These are phyloP conservation scores for Eucalyptus marginata DNA, from an alignment of 345 rosid genomes.

Conservation along the genomic window DNA sequence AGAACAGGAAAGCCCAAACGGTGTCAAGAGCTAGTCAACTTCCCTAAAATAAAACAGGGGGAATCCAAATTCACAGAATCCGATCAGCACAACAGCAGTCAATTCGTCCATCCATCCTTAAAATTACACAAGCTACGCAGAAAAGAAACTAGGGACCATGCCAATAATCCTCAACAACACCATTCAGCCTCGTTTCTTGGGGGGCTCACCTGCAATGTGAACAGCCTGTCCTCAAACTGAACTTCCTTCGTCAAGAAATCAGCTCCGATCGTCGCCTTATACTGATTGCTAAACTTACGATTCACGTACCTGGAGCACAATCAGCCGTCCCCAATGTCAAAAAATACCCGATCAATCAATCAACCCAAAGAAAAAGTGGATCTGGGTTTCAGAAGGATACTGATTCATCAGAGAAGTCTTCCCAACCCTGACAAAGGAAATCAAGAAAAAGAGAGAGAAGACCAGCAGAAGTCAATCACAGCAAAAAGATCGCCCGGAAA, in stretches of 20 bases:
- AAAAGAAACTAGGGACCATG: neutral
- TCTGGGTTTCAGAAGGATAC: neutral
- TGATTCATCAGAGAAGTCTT: constrained; percentile 12
- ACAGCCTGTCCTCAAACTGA: constrained; percentile 29
- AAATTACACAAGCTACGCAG: neutral
- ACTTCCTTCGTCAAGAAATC: constrained; percentile 40
- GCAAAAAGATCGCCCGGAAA: neutral
- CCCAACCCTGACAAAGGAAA: constrained; percentile 2
- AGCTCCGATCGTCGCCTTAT: constrained; percentile 37
- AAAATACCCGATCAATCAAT: neutral
- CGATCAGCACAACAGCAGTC: neutral
- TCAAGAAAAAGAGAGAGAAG: neutral
- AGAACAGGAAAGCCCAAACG: neutral
- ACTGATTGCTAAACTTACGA: constrained; percentile 33
- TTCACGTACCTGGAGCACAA: constrained; percentile 21
- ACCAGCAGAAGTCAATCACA: neutral
- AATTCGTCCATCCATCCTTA: neutral
- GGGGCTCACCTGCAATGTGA: constrained; percentile 27
- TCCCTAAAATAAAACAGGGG: neutral
- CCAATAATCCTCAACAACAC: neutral
- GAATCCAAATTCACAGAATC: neutral
- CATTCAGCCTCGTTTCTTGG: neutral
- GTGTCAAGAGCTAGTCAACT: neutral
- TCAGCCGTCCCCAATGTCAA: neutral
- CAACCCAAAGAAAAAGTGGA: neutral